phyloP scores from a whole-genome alignment of 257 asterid species.

The Apocynum venetum region DNA sequence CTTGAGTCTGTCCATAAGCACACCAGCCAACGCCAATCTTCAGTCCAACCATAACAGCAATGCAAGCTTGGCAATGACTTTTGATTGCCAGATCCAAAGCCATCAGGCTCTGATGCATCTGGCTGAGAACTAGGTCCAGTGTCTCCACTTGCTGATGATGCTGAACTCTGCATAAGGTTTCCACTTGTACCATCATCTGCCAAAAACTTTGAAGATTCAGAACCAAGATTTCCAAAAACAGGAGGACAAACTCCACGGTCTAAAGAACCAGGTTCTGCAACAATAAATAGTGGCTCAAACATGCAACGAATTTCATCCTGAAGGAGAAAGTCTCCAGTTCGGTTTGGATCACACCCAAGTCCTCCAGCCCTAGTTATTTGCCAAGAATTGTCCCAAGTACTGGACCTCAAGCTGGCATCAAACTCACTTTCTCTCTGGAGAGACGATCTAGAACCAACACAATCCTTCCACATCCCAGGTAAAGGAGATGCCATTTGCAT shows the following conservation, averaged over 20 bases:
- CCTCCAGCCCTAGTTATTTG: slow-evolving; percentile 75
- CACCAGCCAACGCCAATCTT: slow-evolving; percentile 99
- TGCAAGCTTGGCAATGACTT: slow-evolving; percentile 83
- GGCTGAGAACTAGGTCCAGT: slow-evolving; percentile 58
- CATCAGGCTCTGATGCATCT: slow-evolving; percentile 66
- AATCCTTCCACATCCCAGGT: slow-evolving; percentile 95
- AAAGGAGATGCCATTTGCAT: slow-evolving; percentile 73
- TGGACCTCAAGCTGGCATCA: slow-evolving; percentile 79
- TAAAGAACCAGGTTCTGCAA: slow-evolving; percentile 91
- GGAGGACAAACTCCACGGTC: slow-evolving; percentile 79
- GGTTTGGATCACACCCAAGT: slow-evolving; percentile 62
- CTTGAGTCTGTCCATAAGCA: slow-evolving; percentile 98
- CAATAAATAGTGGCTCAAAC: slow-evolving; percentile 93
- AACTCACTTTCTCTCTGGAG: slow-evolving; percentile 86
- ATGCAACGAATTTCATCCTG: slow-evolving; percentile 74
- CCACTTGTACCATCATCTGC: slow-evolving; percentile 79
- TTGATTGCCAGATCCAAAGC: slow-evolving; percentile 62
- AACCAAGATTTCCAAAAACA: slow-evolving; percentile 44
- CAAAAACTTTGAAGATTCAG: slow-evolving; percentile 61
- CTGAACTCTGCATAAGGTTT: slow-evolving; percentile 59
- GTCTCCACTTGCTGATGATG: slow-evolving; percentile 71
- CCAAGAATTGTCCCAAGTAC: slow-evolving; percentile 96
- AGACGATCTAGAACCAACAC: slow-evolving; percentile 68
- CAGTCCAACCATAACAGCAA: slow-evolving; percentile 99
- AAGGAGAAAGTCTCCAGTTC: slow-evolving; percentile 58